A percentile compares a stretch with the other conserved stretches of the same genome.
phyloP scores from a whole-genome alignment of 441 rosid species.

The Theobroma grandiflorum region DNA sequence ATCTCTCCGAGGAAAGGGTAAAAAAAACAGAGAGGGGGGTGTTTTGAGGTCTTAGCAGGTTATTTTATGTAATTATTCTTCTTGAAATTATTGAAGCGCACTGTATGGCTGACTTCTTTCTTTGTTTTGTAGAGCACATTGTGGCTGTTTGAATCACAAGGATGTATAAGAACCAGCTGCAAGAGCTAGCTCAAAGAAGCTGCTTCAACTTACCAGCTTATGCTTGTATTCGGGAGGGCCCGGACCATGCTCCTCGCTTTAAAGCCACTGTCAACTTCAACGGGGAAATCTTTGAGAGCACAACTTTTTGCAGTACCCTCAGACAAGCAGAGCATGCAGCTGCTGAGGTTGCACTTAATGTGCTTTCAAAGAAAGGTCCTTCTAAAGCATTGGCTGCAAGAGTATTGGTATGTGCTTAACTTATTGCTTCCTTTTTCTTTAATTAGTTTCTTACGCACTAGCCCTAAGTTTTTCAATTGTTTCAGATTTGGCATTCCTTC shows the following conservation, averaged over 20 bases:
- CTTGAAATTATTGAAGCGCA: constrained; percentile 2
- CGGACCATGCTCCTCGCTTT: constrained; percentile 40
- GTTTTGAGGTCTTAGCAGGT: not conserved
- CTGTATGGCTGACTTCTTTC: not conserved
- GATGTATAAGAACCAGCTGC: constrained; percentile 40
- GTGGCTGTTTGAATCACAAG: constrained; percentile 26
- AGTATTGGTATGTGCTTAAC: constrained; percentile 25
- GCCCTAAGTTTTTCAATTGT: not conserved
- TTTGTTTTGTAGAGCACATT: constrained; percentile 13
- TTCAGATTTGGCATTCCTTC: not conserved
- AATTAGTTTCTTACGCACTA: not conserved
- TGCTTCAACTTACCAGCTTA: constrained; percentile 43
- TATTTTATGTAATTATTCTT: not conserved
- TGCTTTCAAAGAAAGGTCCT: constrained; percentile 31
- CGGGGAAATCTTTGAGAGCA: constrained; percentile 38
- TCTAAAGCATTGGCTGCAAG: constrained; percentile 36
- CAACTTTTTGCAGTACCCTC: constrained; percentile 36
- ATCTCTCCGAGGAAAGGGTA: not conserved
- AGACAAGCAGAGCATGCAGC: constrained; percentile 37
- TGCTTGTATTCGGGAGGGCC: constrained; percentile 38
- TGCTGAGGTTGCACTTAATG: constrained; percentile 35
- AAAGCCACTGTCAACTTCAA: constrained; percentile 38
- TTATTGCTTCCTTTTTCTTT: not conserved
- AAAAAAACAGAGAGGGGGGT: not conserved
- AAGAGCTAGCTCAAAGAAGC: constrained; percentile 44